Percentiles rank a stretch among this genome's conserved stretches.
Conservation (phyloP, 139 green algal genomes). For the Chlamydomonas schloesseri region DNA sequence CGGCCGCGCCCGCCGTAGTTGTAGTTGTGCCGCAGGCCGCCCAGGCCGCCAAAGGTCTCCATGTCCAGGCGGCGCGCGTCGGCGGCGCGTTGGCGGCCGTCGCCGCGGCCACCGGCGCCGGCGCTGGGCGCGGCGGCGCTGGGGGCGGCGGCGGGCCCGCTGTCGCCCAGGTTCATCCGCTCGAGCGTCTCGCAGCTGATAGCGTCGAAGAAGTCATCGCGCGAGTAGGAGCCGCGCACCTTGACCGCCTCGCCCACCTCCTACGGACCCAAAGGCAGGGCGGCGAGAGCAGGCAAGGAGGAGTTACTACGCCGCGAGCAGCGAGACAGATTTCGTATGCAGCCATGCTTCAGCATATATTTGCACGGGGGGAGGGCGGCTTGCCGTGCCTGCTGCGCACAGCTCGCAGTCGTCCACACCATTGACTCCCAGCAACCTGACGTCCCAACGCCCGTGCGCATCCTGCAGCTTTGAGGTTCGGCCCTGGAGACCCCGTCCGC, state of each 20-base stretch:
- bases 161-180: background rate
- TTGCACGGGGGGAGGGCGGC: too few species aligned
- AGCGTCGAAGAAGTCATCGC: slow-evolving; percentile 93
- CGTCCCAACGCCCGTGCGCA: too few species aligned
- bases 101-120: slow-evolving; percentile 31
- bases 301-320: too few species aligned
- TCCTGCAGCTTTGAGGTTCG: too few species aligned
- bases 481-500: too few species aligned
- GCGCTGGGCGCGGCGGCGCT: background rate
- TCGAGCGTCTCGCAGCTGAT: slow-evolving; percentile 53
- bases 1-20: slow-evolving; percentile 54
- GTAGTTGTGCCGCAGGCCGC: slow-evolving; percentile 52
- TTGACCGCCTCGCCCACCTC: slow-evolving; percentile 44
- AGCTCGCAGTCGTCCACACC: too few species aligned
- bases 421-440: too few species aligned
- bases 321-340: too few species aligned
- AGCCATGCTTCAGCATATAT: too few species aligned
- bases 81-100: slow-evolving; percentile 60
- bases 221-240: slow-evolving; percentile 43
- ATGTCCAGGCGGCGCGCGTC: slow-evolving; percentile 85
- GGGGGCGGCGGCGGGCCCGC: background rate
- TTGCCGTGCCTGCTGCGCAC: too few species aligned
- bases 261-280: background rate
- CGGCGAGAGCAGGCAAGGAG: too few species aligned
- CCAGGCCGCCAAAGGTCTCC: slow-evolving; percentile 88